Evolutionary conservation across 768 basidiomycete genomes (phyloP), one percentile per base, ranked within the genome.

Genomic region (Boletus subcaerulescens): DNA sequence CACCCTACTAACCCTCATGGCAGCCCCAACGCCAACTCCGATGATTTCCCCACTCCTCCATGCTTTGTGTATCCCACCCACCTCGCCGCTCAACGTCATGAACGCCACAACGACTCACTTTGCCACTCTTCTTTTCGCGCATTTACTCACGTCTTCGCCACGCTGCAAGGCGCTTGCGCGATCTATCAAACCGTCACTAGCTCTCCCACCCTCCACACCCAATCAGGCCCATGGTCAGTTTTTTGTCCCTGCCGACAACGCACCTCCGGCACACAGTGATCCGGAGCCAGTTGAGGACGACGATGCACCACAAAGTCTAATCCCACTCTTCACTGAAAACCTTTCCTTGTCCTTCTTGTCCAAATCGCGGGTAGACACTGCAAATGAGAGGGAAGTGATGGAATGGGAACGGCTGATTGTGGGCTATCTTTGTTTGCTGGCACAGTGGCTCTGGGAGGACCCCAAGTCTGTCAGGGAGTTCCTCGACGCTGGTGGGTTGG

Each of bases 381-480:
- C 83, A 12, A 77, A 87, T 60, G 84, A 84, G 38, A 77, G 78
- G 43, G 91, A 95, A 62, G 79, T 83, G 14, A 76, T 88, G 46
- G 95, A 97, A 63, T 98, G 94, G 93, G 93, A 93, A 58, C 79
- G 93, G 55, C 75, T 96, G 45, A 86, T 94, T 64, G 85, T 91
- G 9, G 89, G 86, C 0, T 96, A 98, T 65, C 76, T 98, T 35
- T 82, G 83, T 45, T 70, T 97, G 50, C 77, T 99, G 32, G 79
- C 84, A 5, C 92, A 94, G 58, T 99, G 97, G 97, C 76, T 97
- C 8, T 99, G 95, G 95, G 96, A 98, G 64, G 95, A 97, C 63
- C 86, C 94, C 0, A 81, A 78, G 49, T 87, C 90, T 0, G 93
- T 97, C 48, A 80, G 85, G 57, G 93, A 91, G 66, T 96, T 98